These are phyloP conservation scores for Lecanicillium sp. DNA, from an alignment of 2,329 filamentous ascomycete species.

Conservation along the genomic window DNA sequence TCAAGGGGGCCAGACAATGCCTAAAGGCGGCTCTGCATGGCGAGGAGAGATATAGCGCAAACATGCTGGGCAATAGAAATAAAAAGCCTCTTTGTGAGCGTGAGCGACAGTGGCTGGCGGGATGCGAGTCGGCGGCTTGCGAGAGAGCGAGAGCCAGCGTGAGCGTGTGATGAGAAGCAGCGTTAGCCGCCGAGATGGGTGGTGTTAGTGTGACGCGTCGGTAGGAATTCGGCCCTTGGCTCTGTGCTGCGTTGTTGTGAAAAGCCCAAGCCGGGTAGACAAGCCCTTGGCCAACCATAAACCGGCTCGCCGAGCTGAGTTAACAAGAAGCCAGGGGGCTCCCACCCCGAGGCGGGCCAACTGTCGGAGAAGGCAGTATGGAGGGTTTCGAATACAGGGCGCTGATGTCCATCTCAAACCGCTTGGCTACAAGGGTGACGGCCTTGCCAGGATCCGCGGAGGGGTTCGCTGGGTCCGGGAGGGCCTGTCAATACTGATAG, in stretches of 20 bases:
- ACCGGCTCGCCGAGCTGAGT: too few relatives aligned
- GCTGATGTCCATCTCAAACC: constrained; percentile 2
- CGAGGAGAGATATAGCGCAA: not conserved
- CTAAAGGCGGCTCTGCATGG: not conserved
- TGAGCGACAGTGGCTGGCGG: too few relatives aligned
- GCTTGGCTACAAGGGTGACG: constrained; percentile 5
- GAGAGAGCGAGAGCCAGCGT: too few relatives aligned
- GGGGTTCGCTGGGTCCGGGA: not conserved
- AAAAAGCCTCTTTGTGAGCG: not conserved
- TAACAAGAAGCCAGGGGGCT: not conserved
- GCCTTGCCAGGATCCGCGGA: not conserved
- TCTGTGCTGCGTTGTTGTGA: not conserved
- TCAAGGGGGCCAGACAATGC: not conserved
- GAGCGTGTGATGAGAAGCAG: too few relatives aligned
- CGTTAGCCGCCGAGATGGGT: constrained; percentile 2
- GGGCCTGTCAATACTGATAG: too few relatives aligned
- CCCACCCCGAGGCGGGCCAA: not conserved
- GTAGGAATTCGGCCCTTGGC: not conserved
- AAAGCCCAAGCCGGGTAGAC: too few relatives aligned
- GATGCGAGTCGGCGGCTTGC: too few relatives aligned
- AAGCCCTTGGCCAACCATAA: too few relatives aligned
- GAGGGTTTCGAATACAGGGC: constrained; percentile 3
- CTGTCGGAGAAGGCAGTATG: constrained; percentile 3
- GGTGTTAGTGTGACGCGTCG: not conserved
- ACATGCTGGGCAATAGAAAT: constrained; percentile 7